Evolutionary conservation across 2,329 filamentous ascomycete genomes (phyloP), one percentile per base, ranked within the genome.

Genomic region (Leptographium lundbergii): DNA sequence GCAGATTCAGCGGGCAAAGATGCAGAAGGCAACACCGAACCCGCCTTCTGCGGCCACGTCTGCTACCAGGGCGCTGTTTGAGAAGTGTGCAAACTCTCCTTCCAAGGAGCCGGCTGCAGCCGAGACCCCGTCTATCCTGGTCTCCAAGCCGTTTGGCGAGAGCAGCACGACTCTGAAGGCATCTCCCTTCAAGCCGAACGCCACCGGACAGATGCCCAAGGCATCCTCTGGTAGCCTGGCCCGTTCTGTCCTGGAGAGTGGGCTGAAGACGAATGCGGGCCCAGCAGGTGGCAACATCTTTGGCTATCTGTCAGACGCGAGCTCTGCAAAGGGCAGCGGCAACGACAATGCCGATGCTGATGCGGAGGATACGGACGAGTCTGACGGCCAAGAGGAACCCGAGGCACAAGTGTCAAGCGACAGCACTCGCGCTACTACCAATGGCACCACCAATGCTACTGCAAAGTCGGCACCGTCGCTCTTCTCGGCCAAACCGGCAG

Each of bases 261-360:
- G 62, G 19, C 57, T 65, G 24, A 68, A 68, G 58, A 45, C 63
- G 10, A 61, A 54, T 19, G 14, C 64, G 1, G 57, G 45, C n/a
- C 64, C 42, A 29, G 57, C 34, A 53, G 32, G 22, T 17, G 84
- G 83, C 66, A 82, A 85, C 65, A 82, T 84, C 56, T 86, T 86
- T 65, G 77, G 76, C 27, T 79, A 84, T 63, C 73, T 85, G 9
- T 84, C 81, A 1, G 80, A 81, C 65, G 73, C 72, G 36, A 81
- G 79, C 63, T 80, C 78, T 17, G 72, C 75, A 48, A 80, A 79
- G 67, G 80, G 76, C 56, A 82, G 80, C 62, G 77, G 76, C 1
- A 72, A 74, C 42, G 74, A 75, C 60, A 71, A 74, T 48, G 74
- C 68, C 4, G 71, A 75, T 61, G 72, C 69, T 22, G 74, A 73